phyloP scores from a whole-genome alignment of 106 monocot genomes.

The Allium cepa region DNA sequence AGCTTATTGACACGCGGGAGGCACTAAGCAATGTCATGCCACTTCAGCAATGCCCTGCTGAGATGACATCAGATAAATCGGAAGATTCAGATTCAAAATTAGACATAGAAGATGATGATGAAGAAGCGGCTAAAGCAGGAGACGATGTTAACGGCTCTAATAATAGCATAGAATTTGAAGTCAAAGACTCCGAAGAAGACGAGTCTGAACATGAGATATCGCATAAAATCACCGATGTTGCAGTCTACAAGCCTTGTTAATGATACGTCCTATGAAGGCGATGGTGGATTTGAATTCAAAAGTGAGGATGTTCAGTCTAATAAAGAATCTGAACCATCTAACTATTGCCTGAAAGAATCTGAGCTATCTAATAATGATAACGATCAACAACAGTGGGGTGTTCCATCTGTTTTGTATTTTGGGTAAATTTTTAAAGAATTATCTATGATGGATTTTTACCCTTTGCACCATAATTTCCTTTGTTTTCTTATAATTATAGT shows the following conservation, averaged over 20 bases:
- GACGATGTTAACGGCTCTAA: constrained; percentile 25
- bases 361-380: no score
- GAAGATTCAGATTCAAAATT: constrained; percentile 11
- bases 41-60: constrained; percentile 44
- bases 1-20: constrained; percentile 15
- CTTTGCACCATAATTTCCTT: no score
- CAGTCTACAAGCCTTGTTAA: constrained; percentile 7
- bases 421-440: no score
- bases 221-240: constrained; percentile 11
- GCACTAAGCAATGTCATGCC: constrained; percentile 46
- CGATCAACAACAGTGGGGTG: no score
- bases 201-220: constrained; percentile 41
- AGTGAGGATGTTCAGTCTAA: constrained; percentile 14
- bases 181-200: constrained; percentile 18
- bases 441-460: no score
- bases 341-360: no score
- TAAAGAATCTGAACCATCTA: constrained; percentile 1
- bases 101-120: constrained; percentile 16
- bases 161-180: constrained; percentile 29
- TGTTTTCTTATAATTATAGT: no score
- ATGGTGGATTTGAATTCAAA: constrained; percentile 41
- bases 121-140: constrained; percentile 6
- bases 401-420: no score
- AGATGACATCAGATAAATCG: not conserved
- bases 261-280: constrained; percentile 16